These are phyloP conservation scores for Flaveria linearis DNA, from an alignment of 129 eudicot species.

Conservation along the genomic window DNA sequence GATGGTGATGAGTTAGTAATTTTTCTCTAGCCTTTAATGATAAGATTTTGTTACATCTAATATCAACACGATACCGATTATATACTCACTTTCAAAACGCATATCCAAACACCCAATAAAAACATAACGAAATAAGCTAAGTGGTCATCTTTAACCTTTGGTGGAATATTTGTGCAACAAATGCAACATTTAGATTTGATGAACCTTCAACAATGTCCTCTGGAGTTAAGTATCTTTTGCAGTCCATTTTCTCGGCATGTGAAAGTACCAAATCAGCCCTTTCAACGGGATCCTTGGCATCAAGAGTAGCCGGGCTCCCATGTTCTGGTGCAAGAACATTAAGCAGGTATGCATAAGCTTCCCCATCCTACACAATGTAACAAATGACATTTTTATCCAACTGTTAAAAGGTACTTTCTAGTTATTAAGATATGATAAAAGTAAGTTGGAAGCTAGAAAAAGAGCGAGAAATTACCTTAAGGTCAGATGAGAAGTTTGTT, in stretches of 20 bases:
- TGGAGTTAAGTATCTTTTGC: constrained; percentile 86
- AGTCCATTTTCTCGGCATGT: constrained; percentile 90
- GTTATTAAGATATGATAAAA: neutral
- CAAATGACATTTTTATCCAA: neutral
- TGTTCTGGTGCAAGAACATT: constrained; percentile 98
- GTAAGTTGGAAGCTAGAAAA: neutral
- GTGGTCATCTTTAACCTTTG: constrained; percentile 56
- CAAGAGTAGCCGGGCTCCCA: constrained; percentile 78
- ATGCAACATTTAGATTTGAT: constrained; percentile 84
- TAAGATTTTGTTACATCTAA: neutral
- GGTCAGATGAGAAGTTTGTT: constrained; percentile 80
- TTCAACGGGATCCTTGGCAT: constrained; percentile 74
- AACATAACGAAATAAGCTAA: neutral
- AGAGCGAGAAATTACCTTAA: constrained; percentile 56
- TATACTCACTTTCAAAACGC: neutral
- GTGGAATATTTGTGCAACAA: constrained; percentile 95
- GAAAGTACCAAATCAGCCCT: constrained; percentile 93
- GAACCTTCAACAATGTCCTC: constrained; percentile 83
- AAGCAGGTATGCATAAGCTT: constrained; percentile 94
- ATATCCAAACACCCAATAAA: constrained; percentile 17
- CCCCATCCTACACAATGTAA: constrained; percentile 64
- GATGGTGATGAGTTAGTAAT: neutral
- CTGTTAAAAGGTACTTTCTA: neutral
- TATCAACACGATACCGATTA: neutral
- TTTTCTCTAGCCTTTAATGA: neutral